Evolutionary conservation across 257 asterid genomes (phyloP).

Genomic region (Nicotiana otophora): DNA sequence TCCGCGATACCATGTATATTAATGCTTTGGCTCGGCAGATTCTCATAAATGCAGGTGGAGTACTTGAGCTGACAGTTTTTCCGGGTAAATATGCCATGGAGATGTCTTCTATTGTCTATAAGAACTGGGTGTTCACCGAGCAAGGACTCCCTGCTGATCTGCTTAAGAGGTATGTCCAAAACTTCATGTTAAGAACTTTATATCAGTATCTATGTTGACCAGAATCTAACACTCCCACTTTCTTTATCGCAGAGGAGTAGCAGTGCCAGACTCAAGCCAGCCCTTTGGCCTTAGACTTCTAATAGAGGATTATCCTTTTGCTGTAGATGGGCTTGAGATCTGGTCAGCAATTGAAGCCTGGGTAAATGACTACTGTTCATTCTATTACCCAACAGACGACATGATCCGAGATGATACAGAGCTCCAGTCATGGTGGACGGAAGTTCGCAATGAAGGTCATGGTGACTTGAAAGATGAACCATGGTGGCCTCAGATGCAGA

Average conservation of each 20-base stretch:
- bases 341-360: constrained; percentile 30
- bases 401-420: constrained; percentile 21
- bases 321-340: constrained; percentile 32
- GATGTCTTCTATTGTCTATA: constrained; percentile 61
- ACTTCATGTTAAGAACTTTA: not conserved
- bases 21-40: constrained; percentile 82
- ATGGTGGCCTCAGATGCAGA: constrained; percentile 35
- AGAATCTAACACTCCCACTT: not conserved
- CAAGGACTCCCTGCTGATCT: constrained; percentile 86
- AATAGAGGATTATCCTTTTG: constrained; percentile 30
- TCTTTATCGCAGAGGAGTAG: constrained; percentile 27
- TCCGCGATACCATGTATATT: constrained; percentile 80
- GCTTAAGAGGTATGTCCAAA: constrained; percentile 47
- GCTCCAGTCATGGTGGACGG: constrained; percentile 33
- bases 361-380: constrained; percentile 25
- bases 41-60: constrained; percentile 78
- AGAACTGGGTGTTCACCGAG: constrained; percentile 69
- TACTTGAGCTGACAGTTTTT: constrained; percentile 73
- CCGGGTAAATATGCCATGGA: constrained; percentile 75
- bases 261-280: constrained; percentile 21
- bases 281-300: constrained; percentile 25
- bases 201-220: not conserved
- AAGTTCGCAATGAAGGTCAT: constrained; percentile 25
- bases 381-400: constrained; percentile 20
- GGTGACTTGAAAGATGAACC: constrained; percentile 30